These are phyloP conservation scores for Colletotrichum abscissum DNA, from an alignment of 2,329 filamentous ascomycete genomes.

Conservation along the genomic window DNA sequence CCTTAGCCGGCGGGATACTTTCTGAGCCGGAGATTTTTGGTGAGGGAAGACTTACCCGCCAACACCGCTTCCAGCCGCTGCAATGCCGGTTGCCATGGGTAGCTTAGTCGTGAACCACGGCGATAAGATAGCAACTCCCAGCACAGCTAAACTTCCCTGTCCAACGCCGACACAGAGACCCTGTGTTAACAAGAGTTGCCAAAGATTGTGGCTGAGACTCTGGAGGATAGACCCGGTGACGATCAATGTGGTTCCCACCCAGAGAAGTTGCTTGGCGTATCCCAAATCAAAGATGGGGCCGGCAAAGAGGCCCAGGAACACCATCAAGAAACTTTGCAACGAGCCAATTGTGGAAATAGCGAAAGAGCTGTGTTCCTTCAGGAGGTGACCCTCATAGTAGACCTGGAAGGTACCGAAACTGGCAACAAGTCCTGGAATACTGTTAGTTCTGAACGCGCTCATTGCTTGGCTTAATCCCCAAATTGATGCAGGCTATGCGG, in stretches of 20 bases:
- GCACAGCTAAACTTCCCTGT: conserved; percentile 52
- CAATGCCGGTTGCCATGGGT: conserved; percentile 47
- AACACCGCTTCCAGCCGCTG: conserved; percentile 44
- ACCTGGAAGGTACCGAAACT: conserved; percentile 65
- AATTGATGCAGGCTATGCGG: not conserved
- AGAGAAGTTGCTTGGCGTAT: conserved; percentile 52
- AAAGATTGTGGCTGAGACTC: conserved; percentile 55
- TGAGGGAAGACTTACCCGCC: conserved; percentile 37
- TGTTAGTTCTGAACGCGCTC: not conserved
- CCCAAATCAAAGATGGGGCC: conserved; percentile 62
- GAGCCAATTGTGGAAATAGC: conserved; percentile 59
- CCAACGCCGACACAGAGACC: conserved; percentile 59
- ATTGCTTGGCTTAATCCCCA: conserved; percentile 17
- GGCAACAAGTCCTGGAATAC: conserved; percentile 49
- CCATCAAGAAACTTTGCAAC: conserved; percentile 57
- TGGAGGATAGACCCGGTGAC: conserved; percentile 60
- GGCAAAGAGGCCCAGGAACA: conserved; percentile 52
- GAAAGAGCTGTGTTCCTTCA: conserved; percentile 13
- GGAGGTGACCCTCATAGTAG: conserved; percentile 56
- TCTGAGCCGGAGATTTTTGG: conserved; percentile 41
- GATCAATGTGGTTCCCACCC: conserved; percentile 52
- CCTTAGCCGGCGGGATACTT: conserved; percentile 69
- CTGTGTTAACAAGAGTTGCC: conserved; percentile 60
- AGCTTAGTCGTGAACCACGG: conserved; percentile 46
- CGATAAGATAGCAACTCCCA: conserved; percentile 46